These are phyloP conservation scores for Neocallimastix lanati DNA, from an alignment of 192 early-diverging fungal genomes.

Conservation along the genomic window DNA sequence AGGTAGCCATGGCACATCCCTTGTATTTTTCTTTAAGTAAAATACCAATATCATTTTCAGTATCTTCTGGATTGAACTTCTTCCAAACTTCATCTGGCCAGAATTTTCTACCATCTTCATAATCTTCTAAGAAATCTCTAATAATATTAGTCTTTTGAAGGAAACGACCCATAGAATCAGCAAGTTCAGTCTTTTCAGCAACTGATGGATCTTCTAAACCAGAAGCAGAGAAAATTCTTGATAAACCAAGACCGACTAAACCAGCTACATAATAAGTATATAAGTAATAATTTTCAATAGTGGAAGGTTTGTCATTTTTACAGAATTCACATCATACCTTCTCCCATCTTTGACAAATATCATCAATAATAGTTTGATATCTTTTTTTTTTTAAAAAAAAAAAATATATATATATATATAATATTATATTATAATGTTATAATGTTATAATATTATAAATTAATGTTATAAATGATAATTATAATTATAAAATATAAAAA, in stretches of 20 bases:
- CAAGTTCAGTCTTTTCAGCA: constrained; percentile 20
- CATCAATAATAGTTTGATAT: constrained; percentile 72
- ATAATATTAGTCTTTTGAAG: constrained; percentile 97
- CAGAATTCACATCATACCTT: constrained; percentile 89
- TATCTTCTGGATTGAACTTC: constrained; percentile 31
- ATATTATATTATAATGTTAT: no score
- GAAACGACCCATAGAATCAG: constrained; percentile 94
- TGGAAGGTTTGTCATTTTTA: constrained; percentile 25
- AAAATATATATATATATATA: background rate
- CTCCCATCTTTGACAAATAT: constrained; percentile 83
- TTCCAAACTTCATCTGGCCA: constrained; percentile 94
- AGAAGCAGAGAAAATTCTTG: constrained; percentile 70
- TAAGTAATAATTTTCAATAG: constrained; percentile 76
- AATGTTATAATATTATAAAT: no score
- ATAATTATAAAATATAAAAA: no score
- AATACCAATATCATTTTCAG: constrained; percentile 9
- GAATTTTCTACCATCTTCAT: constrained; percentile 73
- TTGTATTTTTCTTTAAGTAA: background rate
- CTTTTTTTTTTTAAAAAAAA: no score
- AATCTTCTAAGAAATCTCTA: constrained; percentile 84
- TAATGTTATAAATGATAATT: no score
- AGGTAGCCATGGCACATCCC: background rate
- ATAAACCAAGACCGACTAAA: constrained; percentile 82
- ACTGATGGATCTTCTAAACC: constrained; percentile 51
- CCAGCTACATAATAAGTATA: constrained; percentile 98